Percentiles rank a stretch among this genome's conserved stretches.
phyloP scores from a whole-genome alignment of 2,329 filamentous ascomycete species.

The Trichoderma sp. region DNA sequence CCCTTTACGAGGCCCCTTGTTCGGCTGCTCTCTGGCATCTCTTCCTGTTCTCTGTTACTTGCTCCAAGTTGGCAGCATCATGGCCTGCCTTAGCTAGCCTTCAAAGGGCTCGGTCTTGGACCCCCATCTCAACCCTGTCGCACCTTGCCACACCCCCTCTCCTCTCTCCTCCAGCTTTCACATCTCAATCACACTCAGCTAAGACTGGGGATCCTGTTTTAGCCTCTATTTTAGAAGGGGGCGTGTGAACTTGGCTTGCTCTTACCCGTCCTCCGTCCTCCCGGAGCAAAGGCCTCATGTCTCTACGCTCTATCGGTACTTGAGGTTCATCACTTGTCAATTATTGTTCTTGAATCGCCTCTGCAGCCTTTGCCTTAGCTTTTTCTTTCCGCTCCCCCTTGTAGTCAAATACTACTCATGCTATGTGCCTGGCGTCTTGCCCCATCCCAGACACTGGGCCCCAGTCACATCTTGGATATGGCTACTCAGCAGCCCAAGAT shows the following conservation, averaged over 20 bases:
- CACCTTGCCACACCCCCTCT: not conserved
- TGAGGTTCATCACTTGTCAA: not conserved
- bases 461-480: slow-evolving; percentile 28
- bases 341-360: not conserved
- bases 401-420: not conserved
- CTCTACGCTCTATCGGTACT: not conserved
- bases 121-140: not conserved
- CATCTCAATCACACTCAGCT: not conserved
- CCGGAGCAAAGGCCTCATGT: not conserved
- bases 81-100: not conserved
- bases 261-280: not conserved
- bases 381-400: not conserved
- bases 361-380: not conserved
- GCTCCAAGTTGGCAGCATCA: not conserved
- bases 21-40: not conserved
- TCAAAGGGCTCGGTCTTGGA: not conserved
- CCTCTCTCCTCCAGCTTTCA: not conserved
- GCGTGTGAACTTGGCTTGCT: not conserved
- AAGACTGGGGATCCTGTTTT: slow-evolving; percentile 12
- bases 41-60: not conserved
- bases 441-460: slow-evolving; percentile 17
- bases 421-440: not conserved
- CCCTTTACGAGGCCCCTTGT: not conserved
- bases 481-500: slow-evolving; percentile 30
- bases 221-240: slow-evolving; percentile 4